These are phyloP conservation scores for Yarrowia sp. DNA, from an alignment of 805 yeast species.

Conservation along the genomic window DNA sequence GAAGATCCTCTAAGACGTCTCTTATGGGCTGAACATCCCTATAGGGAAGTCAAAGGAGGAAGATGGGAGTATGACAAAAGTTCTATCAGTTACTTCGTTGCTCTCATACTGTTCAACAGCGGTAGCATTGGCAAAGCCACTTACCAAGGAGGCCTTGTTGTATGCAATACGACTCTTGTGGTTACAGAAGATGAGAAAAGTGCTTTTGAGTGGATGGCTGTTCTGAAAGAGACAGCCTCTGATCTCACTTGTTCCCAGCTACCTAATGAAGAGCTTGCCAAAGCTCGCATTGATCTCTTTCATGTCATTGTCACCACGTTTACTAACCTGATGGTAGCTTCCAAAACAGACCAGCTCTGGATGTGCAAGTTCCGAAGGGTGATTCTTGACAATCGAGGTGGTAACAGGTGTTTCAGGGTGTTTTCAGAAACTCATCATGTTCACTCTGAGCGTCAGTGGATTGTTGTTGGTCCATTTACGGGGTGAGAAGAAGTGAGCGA, in stretches of 20 bases:
- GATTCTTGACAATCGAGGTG: background rate
- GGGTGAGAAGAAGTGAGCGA: no score
- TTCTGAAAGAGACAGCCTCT: background rate
- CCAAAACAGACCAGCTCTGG: background rate
- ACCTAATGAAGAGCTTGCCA: background rate
- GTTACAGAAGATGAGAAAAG: background rate
- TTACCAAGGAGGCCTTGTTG: background rate
- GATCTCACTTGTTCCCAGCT: background rate
- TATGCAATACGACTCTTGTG: background rate
- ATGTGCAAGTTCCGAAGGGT: background rate
- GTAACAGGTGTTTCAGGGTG: background rate
- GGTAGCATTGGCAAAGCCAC: background rate
- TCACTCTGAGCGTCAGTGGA: background rate
- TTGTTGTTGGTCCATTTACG: background rate
- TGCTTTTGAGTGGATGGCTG: background rate
- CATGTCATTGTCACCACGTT: slow-evolving; percentile 1
- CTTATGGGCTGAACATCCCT: background rate
- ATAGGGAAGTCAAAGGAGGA: background rate
- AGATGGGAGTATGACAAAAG: background rate
- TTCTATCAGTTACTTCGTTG: background rate
- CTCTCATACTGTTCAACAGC: background rate
- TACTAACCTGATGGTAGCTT: background rate
- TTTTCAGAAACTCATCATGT: background rate
- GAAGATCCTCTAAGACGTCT: background rate
- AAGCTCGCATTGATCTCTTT: background rate